Percentiles rank a stretch among this genome's conserved stretches.
Evolutionary conservation across 2,329 filamentous ascomycete genomes (phyloP).

Genomic region (Trematosphaeria pertusa): DNA sequence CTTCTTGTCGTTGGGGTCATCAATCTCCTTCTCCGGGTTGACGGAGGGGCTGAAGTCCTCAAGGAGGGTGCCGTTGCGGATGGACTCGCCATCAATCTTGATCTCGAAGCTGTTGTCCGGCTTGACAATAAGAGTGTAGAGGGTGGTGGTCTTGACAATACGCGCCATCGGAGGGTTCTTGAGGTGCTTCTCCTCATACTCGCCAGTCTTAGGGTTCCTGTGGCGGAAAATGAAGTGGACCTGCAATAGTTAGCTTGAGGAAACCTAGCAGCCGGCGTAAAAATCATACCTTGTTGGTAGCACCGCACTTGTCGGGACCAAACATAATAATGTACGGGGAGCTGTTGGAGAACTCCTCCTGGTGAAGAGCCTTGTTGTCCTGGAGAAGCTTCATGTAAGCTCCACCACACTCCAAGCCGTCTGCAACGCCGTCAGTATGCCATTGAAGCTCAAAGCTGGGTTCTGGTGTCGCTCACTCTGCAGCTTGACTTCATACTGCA

Average conservation of each 20-base stretch:
- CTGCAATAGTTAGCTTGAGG: conserved; percentile 44
- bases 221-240: conserved; percentile 98
- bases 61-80: conserved; percentile 88
- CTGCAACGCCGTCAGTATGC: conserved; percentile 57
- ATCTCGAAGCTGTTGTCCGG: conserved; percentile 96
- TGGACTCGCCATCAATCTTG: conserved; percentile 85
- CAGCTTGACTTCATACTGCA: conserved; percentile 99
- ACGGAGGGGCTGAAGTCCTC: conserved; percentile 94
- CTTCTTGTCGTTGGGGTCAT: conserved; percentile 92
- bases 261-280: conserved; percentile 1
- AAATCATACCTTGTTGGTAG: conserved; percentile 90
- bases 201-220: conserved; percentile 99
- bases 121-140: conserved; percentile 96
- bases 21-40: conserved; percentile 94
- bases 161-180: conserved; percentile 81
- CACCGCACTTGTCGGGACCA: conserved; percentile 97
- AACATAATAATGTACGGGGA: conserved; percentile 99
- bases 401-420: conserved; percentile 95
- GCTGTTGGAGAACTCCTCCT: conserved; percentile 96
- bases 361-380: conserved; percentile 95
- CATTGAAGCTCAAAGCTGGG: neutral
- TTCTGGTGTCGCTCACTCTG: conserved; percentile 72
- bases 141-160: conserved; percentile 88
- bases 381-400: conserved; percentile 99
- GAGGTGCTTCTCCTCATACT: conserved; percentile 99